phyloP scores from a whole-genome alignment of 2,329 filamentous ascomycete species.

The Fusarium redolens region DNA sequence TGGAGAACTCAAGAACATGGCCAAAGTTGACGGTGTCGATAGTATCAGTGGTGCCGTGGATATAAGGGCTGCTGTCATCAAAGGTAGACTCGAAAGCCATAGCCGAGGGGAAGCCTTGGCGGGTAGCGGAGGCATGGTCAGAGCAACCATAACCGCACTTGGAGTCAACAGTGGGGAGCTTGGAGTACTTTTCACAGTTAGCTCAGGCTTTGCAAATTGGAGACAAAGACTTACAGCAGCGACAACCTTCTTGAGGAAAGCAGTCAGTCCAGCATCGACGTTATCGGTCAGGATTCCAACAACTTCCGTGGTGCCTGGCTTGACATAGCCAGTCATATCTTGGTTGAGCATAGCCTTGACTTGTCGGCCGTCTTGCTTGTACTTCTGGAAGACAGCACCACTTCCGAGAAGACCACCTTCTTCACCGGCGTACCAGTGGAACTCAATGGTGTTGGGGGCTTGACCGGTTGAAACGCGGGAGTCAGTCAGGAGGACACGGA shows the following conservation, averaged over 20 bases:
- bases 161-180: conserved; percentile 58
- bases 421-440: conserved; percentile 88
- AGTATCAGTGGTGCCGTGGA: conserved; percentile 78
- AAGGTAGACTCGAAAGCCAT: conserved; percentile 73
- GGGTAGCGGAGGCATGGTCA: conserved; percentile 70
- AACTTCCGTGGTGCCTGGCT: conserved; percentile 42
- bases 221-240: conserved; percentile 24
- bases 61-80: conserved; percentile 72
- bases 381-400: conserved; percentile 61
- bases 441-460: conserved; percentile 80
- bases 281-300: conserved; percentile 56
- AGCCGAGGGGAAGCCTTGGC: conserved; percentile 72
- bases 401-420: conserved; percentile 83
- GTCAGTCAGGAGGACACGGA: conserved; percentile 76
- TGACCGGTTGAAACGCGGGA: conserved; percentile 70
- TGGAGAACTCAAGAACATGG: conserved; percentile 74
- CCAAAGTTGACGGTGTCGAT: conserved; percentile 75
- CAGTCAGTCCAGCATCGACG: conserved; percentile 50
- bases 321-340: conserved; percentile 57
- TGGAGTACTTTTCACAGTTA: conserved; percentile 44
- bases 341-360: conserved; percentile 58
- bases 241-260: conserved; percentile 54
- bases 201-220: fast-evolving
- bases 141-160: conserved; percentile 70
- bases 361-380: conserved; percentile 47